Evolutionary conservation across 2,329 filamentous ascomycete species (phyloP), one percentile per base, ranked within the genome.

Genomic region (Ceratocystis cubensis): DNA sequence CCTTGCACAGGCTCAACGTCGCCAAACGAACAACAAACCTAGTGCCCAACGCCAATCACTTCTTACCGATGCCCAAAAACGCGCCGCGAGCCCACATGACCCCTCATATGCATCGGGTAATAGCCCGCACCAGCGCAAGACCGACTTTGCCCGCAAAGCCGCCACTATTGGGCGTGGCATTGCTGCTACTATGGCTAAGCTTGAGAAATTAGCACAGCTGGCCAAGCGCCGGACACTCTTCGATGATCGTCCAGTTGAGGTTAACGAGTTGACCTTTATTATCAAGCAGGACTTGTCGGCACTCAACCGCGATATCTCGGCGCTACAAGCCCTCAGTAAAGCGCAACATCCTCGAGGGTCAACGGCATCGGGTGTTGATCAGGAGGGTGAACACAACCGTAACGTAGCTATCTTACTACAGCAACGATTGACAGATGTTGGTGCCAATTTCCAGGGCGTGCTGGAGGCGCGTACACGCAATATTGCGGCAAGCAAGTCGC

Each of bases 211-310:
- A 70, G 93, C 92, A 69, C 89, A 96, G 75, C 86, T 99, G 74
- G 94, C 94, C n/a, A 93, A 91, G 76, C 86, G 93, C 73, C 95
- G 96, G 77, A 96, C 94, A 8, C 85, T 99, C 56, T 99, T 99
- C 75, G 94, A 99, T 76, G 94, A 99, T 78, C 85, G 90, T 74
- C 91, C 94, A 0, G 89, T 96, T 66, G 94, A 99, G 77, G 96
- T 97, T 75, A 94, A 94, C 75, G 91, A 97, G 76, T 84, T 96
- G 75, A 96, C 92, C 6, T 96, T 92, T 73, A 89, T 97, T 73
- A 96, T 97, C 80, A 97, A 97, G 78, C 93, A 97, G 80, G 93
- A 97, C 73, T 84, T 97, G 64, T 90, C 91, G 1, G 85, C 80
- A 8, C 75, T 85, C 25, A 97, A 96, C 76, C 86, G 91, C 71